These are phyloP conservation scores for Astrothelium subdiscretum DNA, from an alignment of 495 filamentous ascomycete species.

Conservation along the genomic window DNA sequence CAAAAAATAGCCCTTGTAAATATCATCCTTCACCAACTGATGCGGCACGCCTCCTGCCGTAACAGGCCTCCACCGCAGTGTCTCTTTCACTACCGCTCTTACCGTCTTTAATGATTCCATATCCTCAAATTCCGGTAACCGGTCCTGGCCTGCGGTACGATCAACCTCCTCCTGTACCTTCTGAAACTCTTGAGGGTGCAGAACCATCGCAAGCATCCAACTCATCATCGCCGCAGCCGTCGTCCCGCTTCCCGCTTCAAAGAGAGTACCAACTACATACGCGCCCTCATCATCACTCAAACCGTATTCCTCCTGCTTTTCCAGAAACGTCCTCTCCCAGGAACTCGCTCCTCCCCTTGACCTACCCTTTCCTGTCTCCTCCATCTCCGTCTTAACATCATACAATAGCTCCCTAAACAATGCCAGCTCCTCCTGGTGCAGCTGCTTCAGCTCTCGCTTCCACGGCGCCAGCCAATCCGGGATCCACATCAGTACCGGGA, in stretches of 20 bases:
- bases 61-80: slow-evolving; percentile 26
- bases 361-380: slow-evolving; percentile 19
- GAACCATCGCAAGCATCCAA: slow-evolving; percentile 24
- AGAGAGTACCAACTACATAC: slow-evolving; percentile 13
- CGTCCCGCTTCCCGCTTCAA: slow-evolving; percentile 24
- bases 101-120: slow-evolving; percentile 10
- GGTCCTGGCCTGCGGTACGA: slow-evolving; percentile 8
- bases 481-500: slow-evolving; percentile 24
- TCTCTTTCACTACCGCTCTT: slow-evolving; percentile 23
- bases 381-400: slow-evolving; percentile 21
- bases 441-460: slow-evolving; percentile 22
- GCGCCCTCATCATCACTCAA: slow-evolving; percentile 6
- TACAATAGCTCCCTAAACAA: slow-evolving; percentile 22
- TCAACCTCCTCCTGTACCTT: slow-evolving; percentile 24
- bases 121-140: slow-evolving; percentile 19
- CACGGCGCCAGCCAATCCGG: slow-evolving; percentile 26
- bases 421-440: slow-evolving; percentile 23
- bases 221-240: slow-evolving; percentile 22
- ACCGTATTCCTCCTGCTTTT: slow-evolving; percentile 14
- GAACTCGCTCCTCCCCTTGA: slow-evolving; percentile 9
- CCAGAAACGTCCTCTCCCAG: slow-evolving; percentile 2
- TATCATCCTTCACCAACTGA: slow-evolving; percentile 20
- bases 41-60: slow-evolving; percentile 25
- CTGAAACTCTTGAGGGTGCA: slow-evolving; percentile 20
- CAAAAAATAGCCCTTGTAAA: slow-evolving; percentile 24